Conservation (phyloP, 768 basidiomycete genomes). For the Lyophyllum semitale region DNA sequence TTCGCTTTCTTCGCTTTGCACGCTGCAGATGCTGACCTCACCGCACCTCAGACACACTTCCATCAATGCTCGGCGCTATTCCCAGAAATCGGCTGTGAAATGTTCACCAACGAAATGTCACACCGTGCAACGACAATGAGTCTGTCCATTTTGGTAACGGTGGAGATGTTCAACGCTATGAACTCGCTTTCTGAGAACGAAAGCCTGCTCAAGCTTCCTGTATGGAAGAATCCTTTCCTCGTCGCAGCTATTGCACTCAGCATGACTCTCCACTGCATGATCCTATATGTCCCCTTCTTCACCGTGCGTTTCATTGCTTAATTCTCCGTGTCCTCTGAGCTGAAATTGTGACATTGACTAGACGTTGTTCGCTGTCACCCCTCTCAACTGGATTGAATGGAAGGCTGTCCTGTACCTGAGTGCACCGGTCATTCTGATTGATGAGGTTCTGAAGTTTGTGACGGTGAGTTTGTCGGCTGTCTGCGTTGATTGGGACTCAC, state of each 20-base stretch:
- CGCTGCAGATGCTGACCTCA: background rate
- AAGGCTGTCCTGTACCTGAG: conserved; percentile 87
- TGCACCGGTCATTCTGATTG: conserved; percentile 85
- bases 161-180: conserved; percentile 98
- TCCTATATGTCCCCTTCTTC: conserved; percentile 97
- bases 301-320: conserved; percentile 54
- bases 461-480: conserved; percentile 50
- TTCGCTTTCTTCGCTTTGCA: conserved; percentile 6
- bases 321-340: background rate
- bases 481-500: background rate
- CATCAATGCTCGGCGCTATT: conserved; percentile 85
- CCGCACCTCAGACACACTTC: conserved; percentile 78
- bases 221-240: conserved; percentile 95
- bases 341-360: conserved; percentile 25
- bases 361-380: conserved; percentile 89
- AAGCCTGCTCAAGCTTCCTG: conserved; percentile 80
- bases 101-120: conserved; percentile 90
- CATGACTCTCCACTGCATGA: conserved; percentile 92
- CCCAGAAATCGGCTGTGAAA: conserved; percentile 91
- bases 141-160: conserved; percentile 91
- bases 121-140: conserved; percentile 94
- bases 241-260: conserved; percentile 87
- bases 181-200: conserved; percentile 98
- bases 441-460: conserved; percentile 87
- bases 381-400: conserved; percentile 95